A percentile compares a stretch with the other conserved stretches of the same genome.
These are phyloP conservation scores for Candida sphagnicola DNA, from an alignment of 805 yeast species.

Conservation along the genomic window DNA sequence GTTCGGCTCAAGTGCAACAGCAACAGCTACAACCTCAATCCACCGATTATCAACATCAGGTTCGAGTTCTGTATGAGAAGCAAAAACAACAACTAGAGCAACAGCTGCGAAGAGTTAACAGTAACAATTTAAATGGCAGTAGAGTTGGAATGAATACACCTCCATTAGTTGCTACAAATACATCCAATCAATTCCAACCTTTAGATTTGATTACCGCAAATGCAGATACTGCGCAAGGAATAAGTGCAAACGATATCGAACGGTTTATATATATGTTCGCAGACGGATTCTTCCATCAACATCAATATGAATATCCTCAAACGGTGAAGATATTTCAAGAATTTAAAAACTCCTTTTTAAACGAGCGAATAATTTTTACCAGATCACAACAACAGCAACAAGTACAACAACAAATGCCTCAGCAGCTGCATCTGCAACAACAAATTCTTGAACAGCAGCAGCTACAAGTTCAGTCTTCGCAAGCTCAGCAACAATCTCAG, in stretches of 20 bases:
- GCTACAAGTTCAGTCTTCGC: slow-evolving; percentile 5
- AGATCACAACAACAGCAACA: slow-evolving; percentile 17
- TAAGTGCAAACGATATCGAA: slow-evolving; percentile 32
- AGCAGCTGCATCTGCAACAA: slow-evolving; percentile 5
- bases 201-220: slow-evolving; percentile 3
- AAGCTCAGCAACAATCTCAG: slow-evolving; percentile 4
- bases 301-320: slow-evolving; percentile 40
- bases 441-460: slow-evolving; percentile 8
- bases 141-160: background rate
- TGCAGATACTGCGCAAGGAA: slow-evolving; percentile 8
- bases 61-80: slow-evolving; percentile 21
- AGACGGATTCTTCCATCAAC: slow-evolving; percentile 37
- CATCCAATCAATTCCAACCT: background rate
- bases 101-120: background rate
- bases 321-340: slow-evolving; percentile 41
- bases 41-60: slow-evolving; percentile 17
- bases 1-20: slow-evolving; percentile 6
- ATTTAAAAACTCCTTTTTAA: slow-evolving; percentile 37
- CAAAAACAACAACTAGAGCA: slow-evolving; percentile 14
- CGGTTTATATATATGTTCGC: slow-evolving; percentile 38
- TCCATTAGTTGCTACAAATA: background rate
- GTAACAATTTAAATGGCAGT: background rate
- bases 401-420: slow-evolving; percentile 9
- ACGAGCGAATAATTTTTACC: slow-evolving; percentile 36
- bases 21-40: slow-evolving; percentile 6